A percentile compares a stretch with the other conserved stretches of the same genome.
These are phyloP conservation scores for Panaeolus papilionaceus DNA, from an alignment of 768 basidiomycete species.

Conservation along the genomic window DNA sequence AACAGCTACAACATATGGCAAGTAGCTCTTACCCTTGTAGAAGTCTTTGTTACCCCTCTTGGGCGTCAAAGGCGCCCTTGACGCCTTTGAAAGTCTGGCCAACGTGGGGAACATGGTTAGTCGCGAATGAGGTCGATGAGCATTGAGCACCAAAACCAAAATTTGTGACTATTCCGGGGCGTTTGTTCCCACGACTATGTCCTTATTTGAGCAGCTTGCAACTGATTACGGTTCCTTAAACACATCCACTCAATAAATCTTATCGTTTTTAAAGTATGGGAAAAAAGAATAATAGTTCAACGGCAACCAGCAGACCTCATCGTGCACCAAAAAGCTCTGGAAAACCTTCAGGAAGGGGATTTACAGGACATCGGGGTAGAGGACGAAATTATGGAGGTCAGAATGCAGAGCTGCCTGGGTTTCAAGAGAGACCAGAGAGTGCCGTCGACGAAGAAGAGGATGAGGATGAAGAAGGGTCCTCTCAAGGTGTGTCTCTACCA, in stretches of 20 bases:
- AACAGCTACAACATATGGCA: neutral
- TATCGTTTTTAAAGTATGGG: conserved; percentile 35
- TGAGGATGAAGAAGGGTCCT: conserved; percentile 36
- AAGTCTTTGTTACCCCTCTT: conserved; percentile 95
- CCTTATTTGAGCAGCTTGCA: neutral
- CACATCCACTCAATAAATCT: neutral
- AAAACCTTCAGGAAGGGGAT: conserved; percentile 32
- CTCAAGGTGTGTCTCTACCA: conserved; percentile 24
- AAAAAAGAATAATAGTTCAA: conserved; percentile 44
- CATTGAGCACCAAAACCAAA: conserved; percentile 1
- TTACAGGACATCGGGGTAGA: conserved; percentile 45
- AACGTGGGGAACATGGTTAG: conserved; percentile 70
- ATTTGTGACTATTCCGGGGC: conserved; percentile 13
- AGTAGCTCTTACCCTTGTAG: conserved; percentile 80
- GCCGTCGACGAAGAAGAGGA: conserved; percentile 55
- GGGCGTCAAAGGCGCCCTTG: conserved; percentile 78
- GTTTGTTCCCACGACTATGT: conserved; percentile 16
- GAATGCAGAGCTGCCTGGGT: conserved; percentile 26
- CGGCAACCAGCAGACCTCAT: conserved; percentile 22
- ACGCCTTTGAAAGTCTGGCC: conserved; percentile 81
- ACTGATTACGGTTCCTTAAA: neutral
- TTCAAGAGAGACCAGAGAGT: conserved; percentile 60
- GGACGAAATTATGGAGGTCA: conserved; percentile 35
- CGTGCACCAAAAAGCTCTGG: conserved; percentile 40
- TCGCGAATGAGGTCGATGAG: conserved; percentile 13